A percentile compares a stretch with the other conserved stretches of the same genome.
These are phyloP conservation scores for Keithomyces neogunnii DNA, from an alignment of 2,329 filamentous ascomycete genomes.

Conservation along the genomic window DNA sequence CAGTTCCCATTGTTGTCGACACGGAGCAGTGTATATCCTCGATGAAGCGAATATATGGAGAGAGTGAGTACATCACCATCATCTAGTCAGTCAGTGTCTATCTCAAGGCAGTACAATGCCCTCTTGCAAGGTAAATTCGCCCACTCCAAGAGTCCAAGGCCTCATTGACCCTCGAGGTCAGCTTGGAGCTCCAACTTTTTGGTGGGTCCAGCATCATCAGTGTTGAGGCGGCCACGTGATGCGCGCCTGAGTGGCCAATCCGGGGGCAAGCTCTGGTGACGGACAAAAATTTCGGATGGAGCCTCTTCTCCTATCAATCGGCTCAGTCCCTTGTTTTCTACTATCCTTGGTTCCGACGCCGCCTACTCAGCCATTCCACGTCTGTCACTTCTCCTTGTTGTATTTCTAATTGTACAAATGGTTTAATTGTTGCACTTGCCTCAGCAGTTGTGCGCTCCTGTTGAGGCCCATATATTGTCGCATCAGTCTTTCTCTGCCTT, in stretches of 20 bases:
- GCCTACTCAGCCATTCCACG: not conserved
- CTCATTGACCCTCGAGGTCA: too few species aligned
- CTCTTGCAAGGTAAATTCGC: too few species aligned
- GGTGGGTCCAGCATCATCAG: not conserved
- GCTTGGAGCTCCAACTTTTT: slow-evolving; percentile 2
- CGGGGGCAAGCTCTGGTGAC: not conserved
- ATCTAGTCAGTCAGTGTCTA: too few species aligned
- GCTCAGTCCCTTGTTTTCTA: not conserved
- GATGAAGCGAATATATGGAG: too few species aligned
- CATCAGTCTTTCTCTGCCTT: not conserved
- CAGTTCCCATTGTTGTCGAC: too few species aligned
- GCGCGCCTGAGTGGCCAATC: slow-evolving; percentile 5
- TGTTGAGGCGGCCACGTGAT: slow-evolving; percentile 8
- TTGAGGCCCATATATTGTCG: slow-evolving; percentile 3
- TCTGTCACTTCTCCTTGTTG: not conserved
- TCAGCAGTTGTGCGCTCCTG: not conserved
- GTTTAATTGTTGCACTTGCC: slow-evolving; percentile 10
- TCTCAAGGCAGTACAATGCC: too few species aligned
- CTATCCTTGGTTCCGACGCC: not conserved
- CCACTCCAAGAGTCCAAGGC: too few species aligned
- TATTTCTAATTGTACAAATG: slow-evolving; percentile 10
- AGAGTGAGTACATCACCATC: too few species aligned
- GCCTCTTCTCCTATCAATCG: slow-evolving; percentile 9
- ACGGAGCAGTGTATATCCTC: too few species aligned
- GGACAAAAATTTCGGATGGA: slow-evolving; percentile 19